These are phyloP conservation scores for Picea sitchensis DNA, from an alignment of 75 land plant genomes.

Conservation along the genomic window DNA sequence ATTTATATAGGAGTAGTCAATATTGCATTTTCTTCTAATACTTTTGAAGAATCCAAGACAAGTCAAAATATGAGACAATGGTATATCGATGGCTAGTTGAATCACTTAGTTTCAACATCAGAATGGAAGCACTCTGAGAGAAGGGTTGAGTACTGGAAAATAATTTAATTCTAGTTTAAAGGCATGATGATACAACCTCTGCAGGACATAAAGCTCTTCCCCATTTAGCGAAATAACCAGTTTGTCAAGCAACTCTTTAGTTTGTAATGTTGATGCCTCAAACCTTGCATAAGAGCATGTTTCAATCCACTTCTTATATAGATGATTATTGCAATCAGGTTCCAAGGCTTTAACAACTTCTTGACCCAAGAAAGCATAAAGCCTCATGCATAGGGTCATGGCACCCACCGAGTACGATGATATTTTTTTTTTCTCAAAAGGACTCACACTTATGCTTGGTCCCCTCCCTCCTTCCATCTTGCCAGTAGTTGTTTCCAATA, in stretches of 20 bases:
- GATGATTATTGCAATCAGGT: not conserved
- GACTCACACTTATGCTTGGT: constrained; percentile 50
- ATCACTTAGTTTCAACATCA: constrained; percentile 37
- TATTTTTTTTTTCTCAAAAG: constrained; percentile 56
- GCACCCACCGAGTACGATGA: constrained; percentile 79
- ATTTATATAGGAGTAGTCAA: constrained; percentile 35
- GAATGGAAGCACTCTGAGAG: constrained; percentile 33
- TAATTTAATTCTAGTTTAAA: constrained; percentile 69
- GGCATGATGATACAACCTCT: constrained; percentile 76
- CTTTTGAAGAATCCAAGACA: not conserved
- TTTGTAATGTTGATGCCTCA: constrained; percentile 47
- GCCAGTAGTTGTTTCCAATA: constrained; percentile 67
- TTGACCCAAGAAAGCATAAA: constrained; percentile 78
- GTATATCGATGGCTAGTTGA: constrained; percentile 9
- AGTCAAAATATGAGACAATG: not conserved
- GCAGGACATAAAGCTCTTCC: constrained; percentile 53
- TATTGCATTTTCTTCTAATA: constrained; percentile 11
- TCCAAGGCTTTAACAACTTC: constrained; percentile 36
- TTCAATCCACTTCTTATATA: constrained; percentile 52
- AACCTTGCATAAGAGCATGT: constrained; percentile 62
- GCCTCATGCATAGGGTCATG: constrained; percentile 92
- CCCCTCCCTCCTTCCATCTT: constrained; percentile 54
- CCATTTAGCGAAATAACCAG: constrained; percentile 49
- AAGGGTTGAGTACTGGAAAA: constrained; percentile 51
- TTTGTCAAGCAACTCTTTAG: constrained; percentile 76